Percentiles rank a stretch among this genome's conserved stretches.
Conservation (phyloP, 106 monocot genomes). For the Agapanthus africanus region DNA sequence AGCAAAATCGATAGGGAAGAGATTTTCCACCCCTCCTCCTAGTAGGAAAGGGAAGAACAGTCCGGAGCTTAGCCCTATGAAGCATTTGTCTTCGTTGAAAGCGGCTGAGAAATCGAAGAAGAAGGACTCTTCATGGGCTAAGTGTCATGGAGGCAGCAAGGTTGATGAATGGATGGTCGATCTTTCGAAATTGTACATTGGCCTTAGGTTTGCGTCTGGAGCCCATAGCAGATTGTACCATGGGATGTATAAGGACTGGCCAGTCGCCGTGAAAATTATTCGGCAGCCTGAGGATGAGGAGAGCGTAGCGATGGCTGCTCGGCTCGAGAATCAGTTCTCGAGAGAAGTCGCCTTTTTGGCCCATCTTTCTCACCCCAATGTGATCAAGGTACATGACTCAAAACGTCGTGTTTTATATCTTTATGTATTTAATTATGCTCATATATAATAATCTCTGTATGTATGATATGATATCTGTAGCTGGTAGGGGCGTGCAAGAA, state of each 20-base stretch:
- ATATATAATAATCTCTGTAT: too few relatives aligned
- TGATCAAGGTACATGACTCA: constrained; percentile 80
- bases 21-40: constrained; percentile 44
- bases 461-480: constrained; percentile 40
- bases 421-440: too few relatives aligned
- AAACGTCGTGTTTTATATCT: neutral
- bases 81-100: constrained; percentile 5
- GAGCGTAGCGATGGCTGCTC: constrained; percentile 27
- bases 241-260: constrained; percentile 59
- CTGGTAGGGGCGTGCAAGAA: constrained; percentile 53
- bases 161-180: constrained; percentile 59
- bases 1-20: constrained; percentile 30
- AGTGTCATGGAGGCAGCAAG: constrained; percentile 21
- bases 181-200: constrained; percentile 60
- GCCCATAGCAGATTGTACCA: constrained; percentile 78
- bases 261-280: constrained; percentile 86
- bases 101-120: constrained; percentile 13
- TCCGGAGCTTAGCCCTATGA: neutral
- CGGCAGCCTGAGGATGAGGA: constrained; percentile 54
- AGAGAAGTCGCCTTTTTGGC: constrained; percentile 70
- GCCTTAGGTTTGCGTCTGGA: constrained; percentile 71
- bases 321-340: constrained; percentile 76
- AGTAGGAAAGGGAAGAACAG: constrained; percentile 8
- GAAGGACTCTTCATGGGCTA: constrained; percentile 2
- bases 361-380: constrained; percentile 58